Evolutionary conservation across 257 asterid species (phyloP).

Genomic region (Leptodermis oblonga): DNA sequence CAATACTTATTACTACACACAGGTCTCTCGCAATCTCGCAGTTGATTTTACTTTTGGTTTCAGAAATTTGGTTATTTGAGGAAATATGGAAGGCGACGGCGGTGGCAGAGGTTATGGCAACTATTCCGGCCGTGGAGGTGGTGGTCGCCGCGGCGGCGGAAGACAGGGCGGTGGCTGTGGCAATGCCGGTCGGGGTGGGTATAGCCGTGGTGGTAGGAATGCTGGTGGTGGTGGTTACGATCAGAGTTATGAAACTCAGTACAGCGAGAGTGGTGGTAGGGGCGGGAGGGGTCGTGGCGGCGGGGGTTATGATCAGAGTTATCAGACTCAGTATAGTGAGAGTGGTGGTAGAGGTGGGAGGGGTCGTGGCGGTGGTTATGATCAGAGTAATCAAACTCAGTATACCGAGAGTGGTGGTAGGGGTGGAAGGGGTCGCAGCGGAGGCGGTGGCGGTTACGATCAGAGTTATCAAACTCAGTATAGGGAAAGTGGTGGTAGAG

Average conservation of each 20-base stretch:
- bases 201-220: not conserved
- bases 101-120: not conserved
- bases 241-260: not conserved
- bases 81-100: not conserved
- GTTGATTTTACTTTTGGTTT: too few species aligned
- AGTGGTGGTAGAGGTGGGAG: conserved; percentile 1
- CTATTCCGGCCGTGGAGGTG: conserved; percentile 12
- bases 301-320: not conserved
- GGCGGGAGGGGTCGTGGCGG: conserved; percentile 13
- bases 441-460: not conserved
- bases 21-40: not conserved
- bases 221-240: conserved; percentile 9
- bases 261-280: not conserved
- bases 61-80: too few species aligned
- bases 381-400: too few species aligned
- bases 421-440: not conserved
- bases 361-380: conserved; percentile 18
- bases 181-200: conserved; percentile 1
- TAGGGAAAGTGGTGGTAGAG: not conserved
- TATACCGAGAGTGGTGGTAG: too few species aligned
- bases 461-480: conserved; percentile 1
- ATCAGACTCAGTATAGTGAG: not conserved
- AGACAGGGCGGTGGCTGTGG: conserved; percentile 17
- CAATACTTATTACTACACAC: not conserved
- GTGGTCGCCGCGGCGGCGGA: not conserved